A percentile compares a stretch with the other conserved stretches of the same genome.
Conservation (phyloP, 148 eudicot species). For the Selenicereus undatus region DNA sequence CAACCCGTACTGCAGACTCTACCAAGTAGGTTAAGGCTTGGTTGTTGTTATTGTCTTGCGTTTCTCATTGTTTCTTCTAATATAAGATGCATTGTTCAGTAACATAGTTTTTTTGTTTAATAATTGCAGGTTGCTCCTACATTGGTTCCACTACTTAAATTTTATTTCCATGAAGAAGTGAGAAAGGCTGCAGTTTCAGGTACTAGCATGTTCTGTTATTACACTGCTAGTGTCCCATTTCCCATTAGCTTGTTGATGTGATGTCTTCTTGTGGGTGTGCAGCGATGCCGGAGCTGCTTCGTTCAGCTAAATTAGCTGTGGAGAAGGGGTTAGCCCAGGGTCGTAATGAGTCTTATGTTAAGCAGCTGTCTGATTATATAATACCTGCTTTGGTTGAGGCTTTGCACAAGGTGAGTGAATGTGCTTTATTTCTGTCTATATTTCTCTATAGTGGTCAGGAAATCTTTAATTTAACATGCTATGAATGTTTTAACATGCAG, state of each 20-base stretch:
- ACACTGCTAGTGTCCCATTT: neutral
- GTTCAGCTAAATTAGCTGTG: slow-evolving; percentile 40
- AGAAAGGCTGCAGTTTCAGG: slow-evolving; percentile 51
- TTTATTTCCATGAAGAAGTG: slow-evolving; percentile 49
- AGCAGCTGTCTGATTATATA: slow-evolving; percentile 36
- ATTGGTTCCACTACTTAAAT: slow-evolving; percentile 52
- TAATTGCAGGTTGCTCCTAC: slow-evolving; percentile 41
- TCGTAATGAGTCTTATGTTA: slow-evolving; percentile 38
- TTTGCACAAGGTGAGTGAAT: slow-evolving; percentile 34
- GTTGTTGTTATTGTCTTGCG: neutral
- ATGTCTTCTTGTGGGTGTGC: slow-evolving; percentile 3
- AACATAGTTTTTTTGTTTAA: neutral
- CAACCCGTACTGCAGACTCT: neutral
- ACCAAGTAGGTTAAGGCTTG: slow-evolving; percentile 6
- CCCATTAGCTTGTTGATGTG: slow-evolving; percentile 3
- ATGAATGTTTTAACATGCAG: slow-evolving; percentile 19
- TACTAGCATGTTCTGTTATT: slow-evolving; percentile 17
- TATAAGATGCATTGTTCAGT: neutral
- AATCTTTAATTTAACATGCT: neutral
- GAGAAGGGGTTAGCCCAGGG: slow-evolving; percentile 44
- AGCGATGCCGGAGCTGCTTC: slow-evolving; percentile 47
- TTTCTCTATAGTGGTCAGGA: neutral
- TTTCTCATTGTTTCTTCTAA: neutral
- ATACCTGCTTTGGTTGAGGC: slow-evolving; percentile 50
- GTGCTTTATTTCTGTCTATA: neutral